A percentile compares a stretch with the other conserved stretches of the same genome.
Conservation (phyloP, 805 yeast species). For the Candida loeiensis region DNA sequence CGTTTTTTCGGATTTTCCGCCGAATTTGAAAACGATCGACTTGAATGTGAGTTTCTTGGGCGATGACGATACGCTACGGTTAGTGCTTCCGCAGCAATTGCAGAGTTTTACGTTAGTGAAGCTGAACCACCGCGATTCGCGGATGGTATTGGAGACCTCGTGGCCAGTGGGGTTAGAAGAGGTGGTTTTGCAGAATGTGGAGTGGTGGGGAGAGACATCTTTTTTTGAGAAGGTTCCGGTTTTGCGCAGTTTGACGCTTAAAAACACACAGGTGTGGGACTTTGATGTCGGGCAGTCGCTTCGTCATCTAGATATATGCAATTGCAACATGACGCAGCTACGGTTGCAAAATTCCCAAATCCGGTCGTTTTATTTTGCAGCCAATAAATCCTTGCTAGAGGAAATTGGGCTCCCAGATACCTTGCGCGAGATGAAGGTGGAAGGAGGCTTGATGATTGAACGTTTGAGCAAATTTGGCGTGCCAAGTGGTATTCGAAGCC, state of each 20-base stretch:
- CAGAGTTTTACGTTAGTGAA: neutral
- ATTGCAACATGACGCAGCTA: neutral
- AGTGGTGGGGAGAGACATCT: neutral
- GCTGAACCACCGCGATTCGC: neutral
- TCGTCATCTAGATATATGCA: neutral
- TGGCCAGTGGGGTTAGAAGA: neutral
- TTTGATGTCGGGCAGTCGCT: neutral
- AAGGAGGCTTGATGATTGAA: neutral
- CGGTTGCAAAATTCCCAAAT: neutral
- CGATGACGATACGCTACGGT: neutral
- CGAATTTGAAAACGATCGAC: neutral
- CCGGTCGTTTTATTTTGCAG: neutral
- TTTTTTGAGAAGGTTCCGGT: neutral
- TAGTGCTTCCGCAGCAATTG: neutral
- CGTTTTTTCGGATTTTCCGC: neutral
- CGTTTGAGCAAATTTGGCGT: neutral
- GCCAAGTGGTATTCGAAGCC: neutral
- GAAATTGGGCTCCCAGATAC: neutral
- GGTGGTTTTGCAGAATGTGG: neutral
- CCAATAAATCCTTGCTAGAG: neutral
- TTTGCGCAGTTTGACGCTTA: neutral
- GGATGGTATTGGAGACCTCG: neutral
- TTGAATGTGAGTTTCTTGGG: neutral
- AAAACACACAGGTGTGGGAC: neutral
- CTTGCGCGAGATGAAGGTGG: neutral